Conservation (phyloP, 169 alveolate genomes). For the Neospora caninum region DNA sequence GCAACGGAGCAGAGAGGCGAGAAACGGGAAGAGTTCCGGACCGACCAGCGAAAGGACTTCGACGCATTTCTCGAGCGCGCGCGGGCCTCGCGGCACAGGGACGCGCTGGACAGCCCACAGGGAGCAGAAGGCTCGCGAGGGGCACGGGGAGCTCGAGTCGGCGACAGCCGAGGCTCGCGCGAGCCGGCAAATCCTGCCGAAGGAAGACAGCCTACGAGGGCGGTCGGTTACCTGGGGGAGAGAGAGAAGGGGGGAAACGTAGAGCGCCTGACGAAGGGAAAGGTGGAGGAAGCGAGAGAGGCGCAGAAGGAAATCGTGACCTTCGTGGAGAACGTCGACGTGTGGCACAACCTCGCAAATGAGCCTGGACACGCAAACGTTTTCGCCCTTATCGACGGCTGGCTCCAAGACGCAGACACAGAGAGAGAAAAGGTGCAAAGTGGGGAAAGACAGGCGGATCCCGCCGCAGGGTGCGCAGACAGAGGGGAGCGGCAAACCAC, state of each 20-base stretch:
- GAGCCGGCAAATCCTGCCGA: neutral
- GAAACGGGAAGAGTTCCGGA: neutral
- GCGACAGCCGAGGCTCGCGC: neutral
- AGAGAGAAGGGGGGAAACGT: neutral
- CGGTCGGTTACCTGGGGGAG: neutral
- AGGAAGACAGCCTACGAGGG: neutral
- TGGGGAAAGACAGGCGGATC: neutral
- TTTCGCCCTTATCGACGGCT: neutral
- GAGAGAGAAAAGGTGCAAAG: neutral
- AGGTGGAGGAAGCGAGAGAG: neutral
- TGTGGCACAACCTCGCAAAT: conserved; percentile 48
- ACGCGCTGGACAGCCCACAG: neutral
- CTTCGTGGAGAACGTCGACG: conserved; percentile 9
- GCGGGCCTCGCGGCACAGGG: neutral
- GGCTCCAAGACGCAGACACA: conserved; percentile 2
- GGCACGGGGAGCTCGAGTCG: neutral
- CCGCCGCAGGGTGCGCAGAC: neutral
- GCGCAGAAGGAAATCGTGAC: neutral
- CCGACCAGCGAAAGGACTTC: neutral
- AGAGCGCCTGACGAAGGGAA: neutral
- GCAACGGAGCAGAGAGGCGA: neutral
- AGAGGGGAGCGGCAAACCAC: neutral
- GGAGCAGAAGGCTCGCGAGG: neutral
- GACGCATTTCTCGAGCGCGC: neutral
- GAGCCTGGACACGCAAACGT: conserved; percentile 33